Base-by-base conservation (phyloP, 176 grass and related monocot genomes). In the Aegilops bicornis region DNA sequence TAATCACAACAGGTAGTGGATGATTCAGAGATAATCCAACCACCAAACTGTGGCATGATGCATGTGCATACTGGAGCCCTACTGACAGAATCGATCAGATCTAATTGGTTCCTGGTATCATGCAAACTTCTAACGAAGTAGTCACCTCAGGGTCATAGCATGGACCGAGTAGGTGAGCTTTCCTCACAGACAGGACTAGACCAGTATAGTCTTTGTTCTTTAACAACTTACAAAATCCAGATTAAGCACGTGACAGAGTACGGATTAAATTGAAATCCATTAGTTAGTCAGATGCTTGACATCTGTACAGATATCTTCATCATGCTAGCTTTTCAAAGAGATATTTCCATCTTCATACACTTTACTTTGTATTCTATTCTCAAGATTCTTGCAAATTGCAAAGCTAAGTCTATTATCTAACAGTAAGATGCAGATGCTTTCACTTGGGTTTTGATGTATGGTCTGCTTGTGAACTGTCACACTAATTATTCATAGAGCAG, bases 41-140 rank as follows among this genome's bases (percentile, higher is more conserved):
- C 63, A 73, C 77, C 52, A 84, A 78, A 91, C 54, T 85, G 71
- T 71, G 64, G 78, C 52, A 64, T 24, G 58, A 33, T 85, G 72
- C 90, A 91, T 91, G 82, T 88, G 86, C 89, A 84, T 76, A 36
- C 67, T 80, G 71, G 42, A 67, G 86, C 7, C 86, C 86, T 63
- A 88, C 13, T 78, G 64, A 85, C 40, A 82, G 72, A 77, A 88
- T 78, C 64, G 64, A 71, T 82, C 82, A 78, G n/a, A 42, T 42
- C 70, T 69, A 64, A 79, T 76, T 70, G 48, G 48, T 76, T 13
- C 35, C 31, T 85, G 78, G 35, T 72, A 85, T 64, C 56, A 77
- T 77, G 63, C 64, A 91, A 76, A 56, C 70, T 88, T 65, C 63
- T 70, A 81, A 81, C 22, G 12, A 76, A 77, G 15, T 29, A 76